phyloP scores from a whole-genome alignment of 2,329 filamentous ascomycete species.

The Xylariaceae sp. region DNA sequence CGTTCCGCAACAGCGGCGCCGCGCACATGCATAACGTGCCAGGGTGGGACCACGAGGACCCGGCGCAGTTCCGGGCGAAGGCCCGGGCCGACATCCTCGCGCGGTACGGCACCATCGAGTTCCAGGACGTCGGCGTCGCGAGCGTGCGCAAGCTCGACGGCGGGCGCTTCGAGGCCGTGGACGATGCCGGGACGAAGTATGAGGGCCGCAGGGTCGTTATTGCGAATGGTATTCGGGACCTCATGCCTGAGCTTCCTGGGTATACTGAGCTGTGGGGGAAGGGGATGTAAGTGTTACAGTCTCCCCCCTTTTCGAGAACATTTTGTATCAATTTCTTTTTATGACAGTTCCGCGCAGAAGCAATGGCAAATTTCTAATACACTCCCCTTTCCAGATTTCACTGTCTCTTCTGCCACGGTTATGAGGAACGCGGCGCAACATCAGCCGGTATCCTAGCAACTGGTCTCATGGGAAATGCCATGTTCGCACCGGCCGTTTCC shows the following conservation, averaged over 20 bases:
- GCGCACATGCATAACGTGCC: slow-evolving; percentile 52
- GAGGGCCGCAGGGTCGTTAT: slow-evolving; percentile 60
- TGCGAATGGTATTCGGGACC: slow-evolving; percentile 59
- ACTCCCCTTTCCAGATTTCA: too few relatives aligned
- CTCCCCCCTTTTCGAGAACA: background rate
- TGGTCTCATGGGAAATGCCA: slow-evolving; percentile 40
- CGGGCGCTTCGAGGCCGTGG: slow-evolving; percentile 40
- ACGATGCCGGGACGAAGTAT: slow-evolving; percentile 50
- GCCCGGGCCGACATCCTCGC: slow-evolving; percentile 25
- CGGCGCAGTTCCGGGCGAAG: slow-evolving; percentile 24
- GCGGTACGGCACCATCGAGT: slow-evolving; percentile 31
- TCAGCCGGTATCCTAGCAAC: slow-evolving; percentile 55
- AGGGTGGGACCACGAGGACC: slow-evolving; percentile 33
- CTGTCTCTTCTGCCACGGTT: slow-evolving; percentile 66
- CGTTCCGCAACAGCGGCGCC: slow-evolving; percentile 50
- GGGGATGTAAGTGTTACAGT: slow-evolving; percentile 49
- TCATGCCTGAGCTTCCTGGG: slow-evolving; percentile 56
- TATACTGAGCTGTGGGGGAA: slow-evolving; percentile 61
- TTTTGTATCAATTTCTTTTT: slow-evolving; percentile 10
- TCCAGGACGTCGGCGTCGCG: slow-evolving; percentile 28
- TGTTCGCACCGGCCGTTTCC: slow-evolving; percentile 47
- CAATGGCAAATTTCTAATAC: too few relatives aligned
- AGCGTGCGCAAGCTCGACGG: slow-evolving; percentile 24
- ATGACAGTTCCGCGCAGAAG: slow-evolving; percentile 31
- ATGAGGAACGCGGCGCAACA: slow-evolving; percentile 56